Base-by-base conservation (phyloP, 805 yeast genomes). In the Suhomyces vadensis region DNA sequence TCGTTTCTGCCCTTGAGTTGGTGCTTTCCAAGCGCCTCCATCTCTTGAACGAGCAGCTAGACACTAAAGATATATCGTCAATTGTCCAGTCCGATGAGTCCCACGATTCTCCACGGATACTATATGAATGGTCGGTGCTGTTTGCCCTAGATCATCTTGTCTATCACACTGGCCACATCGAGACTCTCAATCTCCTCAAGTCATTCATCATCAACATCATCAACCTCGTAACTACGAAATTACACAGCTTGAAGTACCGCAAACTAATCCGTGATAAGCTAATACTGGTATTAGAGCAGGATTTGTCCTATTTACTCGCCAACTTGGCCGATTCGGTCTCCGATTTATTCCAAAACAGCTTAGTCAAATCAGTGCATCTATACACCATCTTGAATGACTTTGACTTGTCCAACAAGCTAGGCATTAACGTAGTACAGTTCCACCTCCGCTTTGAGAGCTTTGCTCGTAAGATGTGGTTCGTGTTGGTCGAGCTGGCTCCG, bases 361-460 rank as follows among this genome's bases (percentile, higher is more conserved):
- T 61, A 11, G 39, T 47, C 20, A 38, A 52, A 3, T 46, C 61
- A 1, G 56, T 58, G 2, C 72, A 70, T 42, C 50, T 67, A n/a
- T 69, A 60, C 43, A 55, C 72, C 4, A 61, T 69, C 6, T 43
- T 69, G 13, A 66, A 65, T 44, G 74, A 69, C 49, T 60, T 61
- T 46, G 74, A 68, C 36, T 49, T 69, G 9, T 47, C 65, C 8
- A 41, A 49, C 16, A 66, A 64, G 41, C 49, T 69, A 31, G 51
- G 55, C n/a, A 42, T 64, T 2, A 56, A 57, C 39, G 41, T 59
- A 5, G 43, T 52, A 6, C 50, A 49, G 16, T 43, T 50, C 38
- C 58, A 55, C 36, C 55, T 67, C 16, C 57, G 53, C 24, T 57
- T 71, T 25, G 73, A 68, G 37, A 54, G 60, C 20, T 49, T 51